These are phyloP conservation scores for Solanum hybrid DNA, from an alignment of 305 asterid species.

Conservation along the genomic window DNA sequence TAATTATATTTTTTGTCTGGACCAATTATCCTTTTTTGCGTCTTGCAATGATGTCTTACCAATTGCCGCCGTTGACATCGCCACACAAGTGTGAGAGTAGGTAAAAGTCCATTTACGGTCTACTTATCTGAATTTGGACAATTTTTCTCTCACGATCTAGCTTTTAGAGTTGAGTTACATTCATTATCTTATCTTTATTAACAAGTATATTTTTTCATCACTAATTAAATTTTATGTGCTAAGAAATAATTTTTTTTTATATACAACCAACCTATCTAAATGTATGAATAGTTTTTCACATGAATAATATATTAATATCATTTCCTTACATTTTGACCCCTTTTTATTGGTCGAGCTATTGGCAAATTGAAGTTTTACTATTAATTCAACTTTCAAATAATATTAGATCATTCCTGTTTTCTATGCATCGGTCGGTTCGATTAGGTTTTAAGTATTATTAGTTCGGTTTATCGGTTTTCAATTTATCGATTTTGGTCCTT, in stretches of 20 bases:
- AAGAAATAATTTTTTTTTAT: background rate
- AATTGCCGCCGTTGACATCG: background rate
- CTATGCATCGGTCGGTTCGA: too few species aligned
- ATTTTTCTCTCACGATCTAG: too few species aligned
- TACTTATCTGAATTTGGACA: too few species aligned
- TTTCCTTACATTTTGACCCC: background rate
- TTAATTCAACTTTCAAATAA: background rate
- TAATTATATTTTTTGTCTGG: background rate
- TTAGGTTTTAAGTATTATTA: too few species aligned
- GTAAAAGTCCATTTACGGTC: background rate
- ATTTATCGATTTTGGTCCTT: too few species aligned
- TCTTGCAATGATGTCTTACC: background rate
- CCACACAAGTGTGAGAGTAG: background rate
- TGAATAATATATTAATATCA: background rate
- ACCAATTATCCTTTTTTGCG: background rate
- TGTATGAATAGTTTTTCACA: background rate
- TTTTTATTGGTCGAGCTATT: background rate
- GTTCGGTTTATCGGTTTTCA: too few species aligned
- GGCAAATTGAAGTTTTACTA: background rate
- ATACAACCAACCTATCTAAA: background rate
- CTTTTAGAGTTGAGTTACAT: background rate
- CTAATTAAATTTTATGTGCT: background rate
- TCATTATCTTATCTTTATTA: too few species aligned
- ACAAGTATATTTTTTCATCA: too few species aligned
- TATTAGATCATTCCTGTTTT: background rate